Base-by-base conservation (phyloP, 2,329 filamentous ascomycete genomes). In the Cercospora canescens region DNA sequence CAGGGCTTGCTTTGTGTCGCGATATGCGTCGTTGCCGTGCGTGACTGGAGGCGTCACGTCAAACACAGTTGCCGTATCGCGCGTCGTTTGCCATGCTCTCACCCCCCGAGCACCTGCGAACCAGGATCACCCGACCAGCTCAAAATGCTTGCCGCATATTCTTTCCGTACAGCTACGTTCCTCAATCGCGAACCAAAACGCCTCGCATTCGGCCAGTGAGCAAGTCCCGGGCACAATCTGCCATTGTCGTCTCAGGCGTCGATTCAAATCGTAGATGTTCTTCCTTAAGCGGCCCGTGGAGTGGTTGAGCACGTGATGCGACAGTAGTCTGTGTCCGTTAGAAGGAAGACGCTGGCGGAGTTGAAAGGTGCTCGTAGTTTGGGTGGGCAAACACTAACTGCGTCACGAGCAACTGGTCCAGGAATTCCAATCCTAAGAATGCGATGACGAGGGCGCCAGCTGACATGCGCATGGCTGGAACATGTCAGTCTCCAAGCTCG, bases 131-230 rank as follows among this genome's bases (percentile, higher is more conserved):
- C 57, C 48, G 12, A 62, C 60, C 12, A 62, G 45, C 60, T 62
- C 60, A n/a, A 34, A 62, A 54, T 62, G 60, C 32, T 30, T 52
- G 14, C 45, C 41, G 39, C 60, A 62, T 2, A 14, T 35, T 16
- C 60, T 16, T 1, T 41, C 60, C 14, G 45, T 56, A 24, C 60
- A 62, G 60, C 28, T 62, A 7, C 48, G 48, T 24, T 55, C 21
- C 14, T 62, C 60, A 30, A 62, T 34, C 11, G 60, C 60, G 35
- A 62, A 62, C 60, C 60, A 62, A 14, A 54, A 62, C 4, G 60
- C 60, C 32, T 55, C 60, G 35, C 60, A 62, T 37, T 62, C 60
- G 8, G 34, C 60, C 48, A 62, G 4, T 6, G 45, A 54, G 35
- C 60, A 62, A 1, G 60, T 62, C 6, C 60, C 60, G 1, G 60